These are phyloP conservation scores for Psilocybe cubensis DNA, from an alignment of 768 basidiomycete species.

Conservation along the genomic window DNA sequence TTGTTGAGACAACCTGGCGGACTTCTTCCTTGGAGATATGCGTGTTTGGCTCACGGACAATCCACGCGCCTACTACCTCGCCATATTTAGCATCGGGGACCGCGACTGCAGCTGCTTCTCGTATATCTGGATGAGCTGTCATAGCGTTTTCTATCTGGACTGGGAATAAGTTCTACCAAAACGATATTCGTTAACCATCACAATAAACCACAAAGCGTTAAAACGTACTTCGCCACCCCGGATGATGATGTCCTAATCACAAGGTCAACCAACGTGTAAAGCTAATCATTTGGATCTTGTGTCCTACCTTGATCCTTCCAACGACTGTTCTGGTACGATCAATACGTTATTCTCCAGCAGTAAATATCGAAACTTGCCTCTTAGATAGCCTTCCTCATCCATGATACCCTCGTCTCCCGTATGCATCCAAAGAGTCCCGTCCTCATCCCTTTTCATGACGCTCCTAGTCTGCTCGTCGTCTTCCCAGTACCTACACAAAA, in stretches of 20 bases:
- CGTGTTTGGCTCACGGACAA: conserved; percentile 52
- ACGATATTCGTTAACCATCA: no score
- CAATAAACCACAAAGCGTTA: no score
- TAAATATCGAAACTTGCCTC: conserved; percentile 46
- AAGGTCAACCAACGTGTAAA: background rate
- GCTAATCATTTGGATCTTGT: background rate
- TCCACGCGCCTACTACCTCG: conserved; percentile 84
- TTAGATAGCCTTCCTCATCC: conserved; percentile 80
- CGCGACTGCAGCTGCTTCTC: conserved; percentile 74
- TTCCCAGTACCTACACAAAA: conserved; percentile 66
- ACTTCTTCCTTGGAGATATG: conserved; percentile 54
- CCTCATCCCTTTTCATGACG: conserved; percentile 58
- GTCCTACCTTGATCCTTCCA: conserved; percentile 69
- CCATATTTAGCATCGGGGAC: conserved; percentile 73
- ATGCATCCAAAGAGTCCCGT: conserved; percentile 76
- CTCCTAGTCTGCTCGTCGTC: conserved; percentile 67
- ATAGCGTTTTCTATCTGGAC: conserved; percentile 84
- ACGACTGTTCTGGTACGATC: conserved; percentile 66
- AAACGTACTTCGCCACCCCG: conserved; percentile 80
- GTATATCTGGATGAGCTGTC: conserved; percentile 54
- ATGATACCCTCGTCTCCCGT: conserved; percentile 83
- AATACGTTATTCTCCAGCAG: background rate
- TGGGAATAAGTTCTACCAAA: conserved; percentile 73
- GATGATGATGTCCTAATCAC: conserved; percentile 74
- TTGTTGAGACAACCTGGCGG: conserved; percentile 50